Percentiles rank a stretch among this genome's conserved stretches.
These are phyloP conservation scores for Scheffersomyces insectosa DNA, from an alignment of 1,139 yeast species.

Conservation along the genomic window DNA sequence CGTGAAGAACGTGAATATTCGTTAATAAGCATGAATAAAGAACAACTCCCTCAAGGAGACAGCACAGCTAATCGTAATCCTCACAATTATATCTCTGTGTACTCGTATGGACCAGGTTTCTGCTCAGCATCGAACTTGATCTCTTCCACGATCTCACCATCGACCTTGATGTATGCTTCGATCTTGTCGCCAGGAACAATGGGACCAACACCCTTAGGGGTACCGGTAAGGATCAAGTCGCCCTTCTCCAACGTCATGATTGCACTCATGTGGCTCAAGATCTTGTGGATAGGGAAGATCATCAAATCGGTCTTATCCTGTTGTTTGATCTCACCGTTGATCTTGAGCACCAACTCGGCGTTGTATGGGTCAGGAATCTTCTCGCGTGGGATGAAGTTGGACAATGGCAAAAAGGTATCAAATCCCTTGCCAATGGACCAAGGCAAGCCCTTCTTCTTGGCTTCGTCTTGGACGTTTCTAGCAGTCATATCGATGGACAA, in stretches of 20 bases:
- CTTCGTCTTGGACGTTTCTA: constrained; percentile 92
- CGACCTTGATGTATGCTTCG: constrained; percentile 58
- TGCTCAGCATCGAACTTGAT: constrained; percentile 57
- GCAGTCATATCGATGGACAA: constrained; percentile 93
- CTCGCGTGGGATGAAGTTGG: constrained; percentile 65
- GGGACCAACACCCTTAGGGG: constrained; percentile 97
- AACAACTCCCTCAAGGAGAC: too few species aligned
- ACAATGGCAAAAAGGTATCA: constrained; percentile 89
- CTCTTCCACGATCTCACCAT: constrained; percentile 55
- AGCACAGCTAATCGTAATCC: too few species aligned
- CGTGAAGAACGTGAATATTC: too few species aligned
- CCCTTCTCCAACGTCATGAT: constrained; percentile 91
- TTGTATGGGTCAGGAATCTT: constrained; percentile 73
- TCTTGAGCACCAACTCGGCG: constrained; percentile 62
- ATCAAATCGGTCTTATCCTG: constrained; percentile 78
- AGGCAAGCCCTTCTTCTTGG: constrained; percentile 91
- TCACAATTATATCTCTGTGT: constrained; percentile 45
- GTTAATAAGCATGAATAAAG: too few species aligned
- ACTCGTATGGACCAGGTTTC: constrained; percentile 81
- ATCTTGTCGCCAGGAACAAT: constrained; percentile 76
- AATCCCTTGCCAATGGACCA: constrained; percentile 98
- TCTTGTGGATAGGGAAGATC: constrained; percentile 84
- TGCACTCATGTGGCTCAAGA: constrained; percentile 76
- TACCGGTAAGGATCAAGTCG: constrained; percentile 89
- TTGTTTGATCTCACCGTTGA: constrained; percentile 74